Evolutionary conservation across 306 rosid species (phyloP).

Genomic region (Hylodesmum podocarpum): DNA sequence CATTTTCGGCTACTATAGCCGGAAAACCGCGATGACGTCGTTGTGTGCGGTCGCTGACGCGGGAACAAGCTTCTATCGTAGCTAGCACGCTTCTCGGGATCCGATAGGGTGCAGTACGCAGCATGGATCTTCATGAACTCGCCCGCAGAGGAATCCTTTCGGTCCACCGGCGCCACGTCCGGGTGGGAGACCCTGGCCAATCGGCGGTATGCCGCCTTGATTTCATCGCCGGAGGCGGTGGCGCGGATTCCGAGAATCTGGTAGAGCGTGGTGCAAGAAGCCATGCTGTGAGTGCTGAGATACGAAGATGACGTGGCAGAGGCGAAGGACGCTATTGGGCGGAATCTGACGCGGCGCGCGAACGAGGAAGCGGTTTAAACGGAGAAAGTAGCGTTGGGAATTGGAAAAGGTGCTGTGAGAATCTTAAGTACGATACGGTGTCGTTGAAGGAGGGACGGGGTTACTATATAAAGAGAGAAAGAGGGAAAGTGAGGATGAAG

Average conservation of each 20-base stretch:
- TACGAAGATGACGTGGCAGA: not conserved
- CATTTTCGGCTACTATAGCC: slow-evolving; percentile 63
- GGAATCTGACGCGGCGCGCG: not conserved
- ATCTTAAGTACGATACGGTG: not conserved
- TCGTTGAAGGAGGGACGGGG: not conserved
- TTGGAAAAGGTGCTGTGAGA: not conserved
- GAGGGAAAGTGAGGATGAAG: not conserved
- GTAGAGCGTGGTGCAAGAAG: slow-evolving; percentile 56
- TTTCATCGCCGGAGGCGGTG: slow-evolving; percentile 62
- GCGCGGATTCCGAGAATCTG: slow-evolving; percentile 63
- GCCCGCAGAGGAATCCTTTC: slow-evolving; percentile 56
- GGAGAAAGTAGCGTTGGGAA: not conserved
- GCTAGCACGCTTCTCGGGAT: slow-evolving; percentile 71
- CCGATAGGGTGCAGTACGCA: slow-evolving; percentile 79
- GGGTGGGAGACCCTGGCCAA: slow-evolving; percentile 75
- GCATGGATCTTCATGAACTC: slow-evolving; percentile 66
- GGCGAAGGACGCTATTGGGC: slow-evolving; percentile 2
- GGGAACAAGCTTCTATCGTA: slow-evolving; percentile 53
- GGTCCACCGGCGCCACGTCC: slow-evolving; percentile 52
- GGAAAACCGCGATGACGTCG: slow-evolving; percentile 34
- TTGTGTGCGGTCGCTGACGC: slow-evolving; percentile 38
- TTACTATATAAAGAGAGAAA: not conserved
- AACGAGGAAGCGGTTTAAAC: not conserved
- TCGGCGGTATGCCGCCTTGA: slow-evolving; percentile 73
- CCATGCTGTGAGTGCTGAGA: not conserved